Evolutionary conservation across 2,329 filamentous ascomycete genomes (phyloP).

Genomic region (Aspergillus pseudoglaucus): DNA sequence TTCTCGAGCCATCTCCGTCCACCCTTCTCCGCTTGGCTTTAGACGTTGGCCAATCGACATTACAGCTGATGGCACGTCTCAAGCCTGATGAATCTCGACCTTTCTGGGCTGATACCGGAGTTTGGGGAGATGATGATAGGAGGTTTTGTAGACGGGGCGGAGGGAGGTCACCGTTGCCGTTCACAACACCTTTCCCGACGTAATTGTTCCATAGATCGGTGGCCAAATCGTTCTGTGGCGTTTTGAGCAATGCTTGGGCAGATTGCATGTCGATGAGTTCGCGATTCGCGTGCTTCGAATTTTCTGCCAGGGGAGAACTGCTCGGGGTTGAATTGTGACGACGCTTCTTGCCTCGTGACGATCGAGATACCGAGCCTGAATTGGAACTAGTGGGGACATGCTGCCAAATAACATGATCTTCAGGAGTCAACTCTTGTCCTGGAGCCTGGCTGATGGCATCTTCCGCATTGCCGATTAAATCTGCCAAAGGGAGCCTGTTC

Average conservation of each 20-base stretch:
- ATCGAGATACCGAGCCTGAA: conserved; percentile 42
- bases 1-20: conserved; percentile 42
- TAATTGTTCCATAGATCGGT: conserved; percentile 73
- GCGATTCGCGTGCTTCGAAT: conserved; percentile 32
- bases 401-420: conserved; percentile 58
- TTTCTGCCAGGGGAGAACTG: conserved; percentile 55
- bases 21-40: conserved; percentile 57
- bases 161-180: conserved; percentile 40
- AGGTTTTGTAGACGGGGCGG: conserved; percentile 59
- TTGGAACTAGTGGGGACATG: conserved; percentile 40
- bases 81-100: conserved; percentile 45
- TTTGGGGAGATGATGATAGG: conserved; percentile 65
- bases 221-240: conserved; percentile 65
- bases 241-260: conserved; percentile 54
- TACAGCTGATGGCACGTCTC: conserved; percentile 62
- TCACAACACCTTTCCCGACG: conserved; percentile 47
- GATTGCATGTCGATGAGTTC: conserved; percentile 52
- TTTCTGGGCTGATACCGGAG: conserved; percentile 43
- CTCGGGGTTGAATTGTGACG: conserved; percentile 67
- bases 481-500: conserved; percentile 53
- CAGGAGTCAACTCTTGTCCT: conserved; percentile 48
- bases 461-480: conserved; percentile 56
- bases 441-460: conserved; percentile 46
- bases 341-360: conserved; percentile 54
- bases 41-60: conserved; percentile 60